Percentiles rank a stretch among this genome's conserved stretches.
Conservation (phyloP, 768 basidiomycete genomes). For the Mrakia gelida region DNA sequence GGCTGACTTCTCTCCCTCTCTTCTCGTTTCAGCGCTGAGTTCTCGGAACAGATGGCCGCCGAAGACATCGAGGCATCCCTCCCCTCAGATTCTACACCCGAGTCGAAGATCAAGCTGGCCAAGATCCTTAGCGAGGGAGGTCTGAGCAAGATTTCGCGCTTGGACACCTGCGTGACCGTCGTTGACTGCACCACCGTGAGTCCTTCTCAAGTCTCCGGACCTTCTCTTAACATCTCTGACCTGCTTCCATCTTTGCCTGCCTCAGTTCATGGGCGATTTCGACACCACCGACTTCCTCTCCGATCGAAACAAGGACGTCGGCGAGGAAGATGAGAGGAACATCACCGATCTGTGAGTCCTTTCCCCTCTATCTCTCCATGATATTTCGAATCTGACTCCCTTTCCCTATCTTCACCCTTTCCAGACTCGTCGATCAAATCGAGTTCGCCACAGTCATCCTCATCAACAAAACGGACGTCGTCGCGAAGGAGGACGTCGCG, state of each 20-base stretch:
- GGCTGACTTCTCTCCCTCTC: neutral
- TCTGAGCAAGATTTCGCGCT: constrained; percentile 39
- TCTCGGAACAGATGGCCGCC: constrained; percentile 34
- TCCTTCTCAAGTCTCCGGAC: neutral
- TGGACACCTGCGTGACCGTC: constrained; percentile 43
- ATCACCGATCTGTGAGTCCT: constrained; percentile 36
- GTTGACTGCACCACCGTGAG: constrained; percentile 37
- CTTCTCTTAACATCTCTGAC: neutral
- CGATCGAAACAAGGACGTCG: constrained; percentile 41
- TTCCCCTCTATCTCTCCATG: neutral
- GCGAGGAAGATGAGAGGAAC: constrained; percentile 44
- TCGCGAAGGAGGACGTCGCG: constrained; percentile 32
- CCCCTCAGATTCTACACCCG: constrained; percentile 20
- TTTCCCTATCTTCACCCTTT: neutral
- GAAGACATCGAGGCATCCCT: constrained; percentile 25
- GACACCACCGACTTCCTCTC: constrained; percentile 44
- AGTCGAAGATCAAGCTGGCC: constrained; percentile 36
- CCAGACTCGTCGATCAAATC: constrained; percentile 42
- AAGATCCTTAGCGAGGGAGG: constrained; percentile 42
- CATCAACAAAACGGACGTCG: constrained; percentile 43
- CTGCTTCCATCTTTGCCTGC: neutral
- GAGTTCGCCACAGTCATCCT: constrained; percentile 45
- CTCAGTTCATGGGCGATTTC: constrained; percentile 41
- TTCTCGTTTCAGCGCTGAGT: constrained; percentile 31
- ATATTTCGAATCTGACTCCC: neutral